phyloP scores from a whole-genome alignment of 2,329 filamentous ascomycete genomes.

The Ophiosphaerella korrae region DNA sequence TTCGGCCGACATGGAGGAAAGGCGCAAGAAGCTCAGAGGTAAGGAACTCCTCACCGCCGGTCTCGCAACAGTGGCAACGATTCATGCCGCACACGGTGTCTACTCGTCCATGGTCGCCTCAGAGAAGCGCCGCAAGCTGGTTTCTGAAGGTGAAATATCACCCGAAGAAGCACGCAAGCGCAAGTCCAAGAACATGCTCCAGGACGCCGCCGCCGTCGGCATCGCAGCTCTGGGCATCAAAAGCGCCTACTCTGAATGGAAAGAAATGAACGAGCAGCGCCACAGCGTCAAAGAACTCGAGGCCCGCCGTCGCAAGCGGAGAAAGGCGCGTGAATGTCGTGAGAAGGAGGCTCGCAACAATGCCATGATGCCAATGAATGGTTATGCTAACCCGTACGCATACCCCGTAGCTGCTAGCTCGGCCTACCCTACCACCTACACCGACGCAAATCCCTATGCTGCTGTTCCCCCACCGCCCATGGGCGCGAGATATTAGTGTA shows the following conservation, averaged over 20 bases:
- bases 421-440: slow-evolving; percentile 47
- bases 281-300: slow-evolving; percentile 62
- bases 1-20: slow-evolving; percentile 66
- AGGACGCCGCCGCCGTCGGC: slow-evolving; percentile 69
- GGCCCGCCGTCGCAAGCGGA: slow-evolving; percentile 52
- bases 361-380: slow-evolving; percentile 33
- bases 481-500: slow-evolving; percentile 41
- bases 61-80: slow-evolving; percentile 70
- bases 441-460: slow-evolving; percentile 54
- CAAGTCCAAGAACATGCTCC: slow-evolving; percentile 66
- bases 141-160: slow-evolving; percentile 68
- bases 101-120: slow-evolving; percentile 68
- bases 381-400: slow-evolving; percentile 44
- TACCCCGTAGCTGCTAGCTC: slow-evolving; percentile 45
- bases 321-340: slow-evolving; percentile 49
- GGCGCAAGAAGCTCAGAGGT: slow-evolving; percentile 67
- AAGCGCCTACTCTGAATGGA: slow-evolving; percentile 68
- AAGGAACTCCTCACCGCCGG: slow-evolving; percentile 70
- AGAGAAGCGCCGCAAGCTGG: slow-evolving; percentile 62
- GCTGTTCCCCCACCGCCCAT: slow-evolving; percentile 49
- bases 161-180: slow-evolving; percentile 66
- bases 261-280: slow-evolving; percentile 68
- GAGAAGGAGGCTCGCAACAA: slow-evolving; percentile 54
- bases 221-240: slow-evolving; percentile 72
- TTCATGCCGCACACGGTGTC: slow-evolving; percentile 70